Evolutionary conservation across 768 basidiomycete genomes (phyloP).

Genomic region (Suillus sp.): DNA sequence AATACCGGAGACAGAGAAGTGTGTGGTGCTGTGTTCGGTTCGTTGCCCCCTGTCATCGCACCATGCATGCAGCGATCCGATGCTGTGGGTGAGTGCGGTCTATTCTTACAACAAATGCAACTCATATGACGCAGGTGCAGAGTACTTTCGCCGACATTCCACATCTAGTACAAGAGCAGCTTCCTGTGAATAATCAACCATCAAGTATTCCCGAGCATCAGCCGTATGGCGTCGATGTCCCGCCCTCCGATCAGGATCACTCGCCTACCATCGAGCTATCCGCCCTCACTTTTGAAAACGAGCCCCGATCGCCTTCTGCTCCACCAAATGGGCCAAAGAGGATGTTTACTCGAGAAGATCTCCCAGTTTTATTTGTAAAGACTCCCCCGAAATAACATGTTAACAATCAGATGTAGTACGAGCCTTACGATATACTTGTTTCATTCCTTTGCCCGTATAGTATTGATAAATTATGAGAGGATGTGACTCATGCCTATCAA

Average conservation of each 20-base stretch:
- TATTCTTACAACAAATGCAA: not conserved
- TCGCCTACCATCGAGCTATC: not conserved
- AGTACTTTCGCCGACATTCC: not conserved
- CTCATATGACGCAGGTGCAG: not conserved
- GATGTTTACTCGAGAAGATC: not conserved
- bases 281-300: not conserved
- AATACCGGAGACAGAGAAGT: slow-evolving; percentile 21
- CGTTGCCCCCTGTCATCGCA: not conserved
- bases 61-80: not conserved
- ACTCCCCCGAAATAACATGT: not conserved
- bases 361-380: not conserved
- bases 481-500: not conserved
- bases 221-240: not conserved
- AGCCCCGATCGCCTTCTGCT: not conserved
- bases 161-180: not conserved
- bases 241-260: not conserved
- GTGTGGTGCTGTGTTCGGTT: not conserved
- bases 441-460: not conserved
- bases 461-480: not conserved
- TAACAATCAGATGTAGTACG: not conserved
- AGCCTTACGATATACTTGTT: not conserved
- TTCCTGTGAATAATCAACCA: not conserved
- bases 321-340: not conserved
- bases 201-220: not conserved
- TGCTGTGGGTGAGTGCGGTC: not conserved